Evolutionary conservation across 163 green algal genomes (phyloP).

Genomic region (Scenedesmus sp.): DNA sequence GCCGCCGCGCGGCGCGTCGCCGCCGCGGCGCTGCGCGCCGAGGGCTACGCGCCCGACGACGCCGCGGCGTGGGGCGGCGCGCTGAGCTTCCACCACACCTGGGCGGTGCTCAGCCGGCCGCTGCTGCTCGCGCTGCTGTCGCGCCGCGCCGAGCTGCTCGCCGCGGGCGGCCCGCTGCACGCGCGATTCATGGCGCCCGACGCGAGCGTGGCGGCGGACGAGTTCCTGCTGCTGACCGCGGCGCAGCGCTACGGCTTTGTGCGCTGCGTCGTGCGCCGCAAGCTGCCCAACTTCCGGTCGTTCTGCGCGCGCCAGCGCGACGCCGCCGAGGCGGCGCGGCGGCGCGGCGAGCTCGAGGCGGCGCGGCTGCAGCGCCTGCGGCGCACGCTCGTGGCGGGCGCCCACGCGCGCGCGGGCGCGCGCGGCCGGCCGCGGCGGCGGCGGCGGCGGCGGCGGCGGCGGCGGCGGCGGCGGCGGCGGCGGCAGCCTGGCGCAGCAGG

Average conservation of each 20-base stretch:
- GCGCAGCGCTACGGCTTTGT: constrained; percentile 29
- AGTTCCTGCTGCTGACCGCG: constrained; percentile 43
- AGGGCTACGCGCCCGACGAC: neutral
- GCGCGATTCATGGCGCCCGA: constrained; percentile 36
- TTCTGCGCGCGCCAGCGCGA: neutral
- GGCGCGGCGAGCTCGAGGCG: neutral
- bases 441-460: neutral
- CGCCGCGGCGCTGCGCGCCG: constrained; percentile 9
- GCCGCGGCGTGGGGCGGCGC: constrained; percentile 12
- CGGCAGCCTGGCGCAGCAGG: neutral
- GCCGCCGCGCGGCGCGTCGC: constrained; percentile 7
- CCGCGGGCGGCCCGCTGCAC: constrained; percentile 17
- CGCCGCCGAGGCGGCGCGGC: neutral
- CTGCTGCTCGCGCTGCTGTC: constrained; percentile 38
- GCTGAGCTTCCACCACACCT: constrained; percentile 46
- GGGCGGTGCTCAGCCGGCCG: constrained; percentile 35
- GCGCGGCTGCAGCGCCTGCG: constrained; percentile 5
- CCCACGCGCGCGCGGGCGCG: too few relatives aligned
- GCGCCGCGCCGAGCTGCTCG: constrained; percentile 12
- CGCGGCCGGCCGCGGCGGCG: neutral
- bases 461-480: neutral
- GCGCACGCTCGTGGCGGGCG: too few relatives aligned
- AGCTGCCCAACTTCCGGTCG: neutral
- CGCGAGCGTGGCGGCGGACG: constrained; percentile 38
- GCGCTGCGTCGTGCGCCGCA: constrained; percentile 8